Percentiles rank a stretch among this genome's conserved stretches.
Conservation (phyloP, 352 stramenopile genomes). For the Phytophthora megakarya region DNA sequence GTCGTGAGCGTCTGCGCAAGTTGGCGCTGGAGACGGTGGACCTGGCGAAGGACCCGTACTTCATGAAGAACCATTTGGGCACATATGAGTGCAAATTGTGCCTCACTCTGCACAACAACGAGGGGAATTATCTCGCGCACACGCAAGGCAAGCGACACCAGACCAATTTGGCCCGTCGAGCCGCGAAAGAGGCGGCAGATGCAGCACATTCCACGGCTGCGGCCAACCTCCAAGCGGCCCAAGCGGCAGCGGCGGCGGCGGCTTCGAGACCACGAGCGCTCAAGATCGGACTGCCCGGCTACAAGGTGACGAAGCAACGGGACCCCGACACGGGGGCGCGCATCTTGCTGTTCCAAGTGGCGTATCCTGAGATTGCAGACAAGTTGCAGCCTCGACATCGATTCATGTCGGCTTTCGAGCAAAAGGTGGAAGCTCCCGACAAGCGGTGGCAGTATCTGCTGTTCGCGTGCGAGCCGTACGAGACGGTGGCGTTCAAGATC, state of each 20-base stretch:
- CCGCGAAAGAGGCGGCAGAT: conserved; percentile 80
- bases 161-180: conserved; percentile 94
- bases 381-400: conserved; percentile 95
- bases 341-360: conserved; percentile 94
- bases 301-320: conserved; percentile 97
- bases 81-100: conserved; percentile 99
- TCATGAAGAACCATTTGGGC: conserved; percentile 99
- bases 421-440: conserved; percentile 97
- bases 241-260: conserved; percentile 47
- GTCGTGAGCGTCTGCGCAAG: conserved; percentile 96
- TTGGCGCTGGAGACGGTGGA: conserved; percentile 99
- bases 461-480: conserved; percentile 98
- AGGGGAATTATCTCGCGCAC: conserved; percentile 99
- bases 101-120: conserved; percentile 98
- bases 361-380: conserved; percentile 96
- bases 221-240: conserved; percentile 43
- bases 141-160: conserved; percentile 99
- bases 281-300: conserved; percentile 96
- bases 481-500: conserved; percentile 99
- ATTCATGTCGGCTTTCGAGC: conserved; percentile 99
- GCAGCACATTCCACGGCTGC: conserved; percentile 52
- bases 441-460: conserved; percentile 97
- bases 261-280: conserved; percentile 71
- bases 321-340: conserved; percentile 84
- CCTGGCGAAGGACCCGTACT: conserved; percentile 99